Evolutionary conservation across 441 rosid genomes (phyloP), one percentile per base, ranked within the genome.

Genomic region (Aleurites moluccanus): DNA sequence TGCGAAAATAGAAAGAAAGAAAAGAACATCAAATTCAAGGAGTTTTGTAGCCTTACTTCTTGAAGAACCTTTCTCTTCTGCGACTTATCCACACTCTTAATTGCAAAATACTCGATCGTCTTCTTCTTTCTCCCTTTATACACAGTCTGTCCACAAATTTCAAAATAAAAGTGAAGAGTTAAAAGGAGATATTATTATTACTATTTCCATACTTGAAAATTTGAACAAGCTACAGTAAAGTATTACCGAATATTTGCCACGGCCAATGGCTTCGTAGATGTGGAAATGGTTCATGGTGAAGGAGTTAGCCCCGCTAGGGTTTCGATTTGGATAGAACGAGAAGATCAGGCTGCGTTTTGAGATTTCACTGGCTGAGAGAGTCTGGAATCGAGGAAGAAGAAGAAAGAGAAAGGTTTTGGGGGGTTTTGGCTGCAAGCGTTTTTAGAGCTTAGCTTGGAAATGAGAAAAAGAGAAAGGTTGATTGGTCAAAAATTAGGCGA

Each of bases 121-220:
- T 89, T 92, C 97, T 92, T 93, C 97, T 90, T 93, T 83, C 99
- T 88, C 63, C 99, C 99, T 81, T 96, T 93, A 77, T 93, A 92
- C 61, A 96, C 97, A 61, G 90, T 86, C 99, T 95, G 72, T 16
- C 57, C 68, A 50, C 10, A 56, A 11, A 23, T 25, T 33, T 20
- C 77, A 62, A 30, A 28, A 18, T 2, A 33, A 20, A 47, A 70
- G 42, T 7, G 47, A 72, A 57, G 42, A 38, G 64, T 77, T 1
- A 69, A 77, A 55, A 71, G 44, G 44, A 69, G 42, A 56, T 30
- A 40, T 40, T 30, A 35, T 23, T 11, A 45, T 33, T 56, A 6
- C 27, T 18, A n/a, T 40, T 44, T 18, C 25, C 5, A 63, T 59
- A 73, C 16, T 6, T 49, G 10, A 52, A 57, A 71, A 70, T 47